These are phyloP conservation scores for Neurospora discreta DNA, from an alignment of 495 filamentous ascomycete species.

Conservation along the genomic window DNA sequence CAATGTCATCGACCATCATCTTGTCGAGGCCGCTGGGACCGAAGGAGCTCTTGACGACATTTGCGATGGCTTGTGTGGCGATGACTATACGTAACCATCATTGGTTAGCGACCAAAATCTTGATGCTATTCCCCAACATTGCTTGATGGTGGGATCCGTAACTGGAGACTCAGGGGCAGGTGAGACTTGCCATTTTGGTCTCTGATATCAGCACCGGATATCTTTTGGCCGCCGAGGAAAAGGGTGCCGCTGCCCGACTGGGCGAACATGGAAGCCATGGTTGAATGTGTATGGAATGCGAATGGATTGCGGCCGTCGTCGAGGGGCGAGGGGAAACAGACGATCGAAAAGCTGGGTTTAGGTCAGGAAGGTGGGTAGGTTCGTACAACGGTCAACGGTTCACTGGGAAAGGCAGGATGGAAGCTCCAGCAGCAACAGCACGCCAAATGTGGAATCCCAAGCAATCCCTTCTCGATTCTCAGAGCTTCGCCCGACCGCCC, in stretches of 20 bases:
- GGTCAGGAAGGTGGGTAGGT: constrained; percentile 5
- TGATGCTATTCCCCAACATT: neutral
- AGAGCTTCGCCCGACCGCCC: neutral
- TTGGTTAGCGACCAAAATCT: constrained; percentile 16
- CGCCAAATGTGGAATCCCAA: neutral
- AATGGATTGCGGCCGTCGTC: neutral
- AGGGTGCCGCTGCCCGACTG: constrained; percentile 80
- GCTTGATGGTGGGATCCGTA: neutral
- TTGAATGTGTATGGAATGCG: constrained; percentile 7
- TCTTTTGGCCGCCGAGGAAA: constrained; percentile 89
- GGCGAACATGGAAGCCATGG: constrained; percentile 84
- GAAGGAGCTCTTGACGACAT: constrained; percentile 98
- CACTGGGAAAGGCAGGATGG: neutral
- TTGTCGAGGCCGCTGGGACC: constrained; percentile 95
- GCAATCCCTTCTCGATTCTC: neutral
- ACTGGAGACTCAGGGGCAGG: constrained; percentile 1
- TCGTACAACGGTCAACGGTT: neutral
- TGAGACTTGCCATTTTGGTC: constrained; percentile 77
- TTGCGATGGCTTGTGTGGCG: constrained; percentile 92
- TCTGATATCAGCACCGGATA: constrained; percentile 86
- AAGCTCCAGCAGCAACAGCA: neutral
- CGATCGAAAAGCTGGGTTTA: constrained; percentile 5
- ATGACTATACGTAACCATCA: constrained; percentile 46
- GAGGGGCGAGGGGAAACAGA: neutral
- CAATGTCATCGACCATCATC: constrained; percentile 99